Percentiles rank a stretch among this genome's conserved stretches.
phyloP scores from a whole-genome alignment of 805 yeast species.

The Barnettozyma sp. region DNA sequence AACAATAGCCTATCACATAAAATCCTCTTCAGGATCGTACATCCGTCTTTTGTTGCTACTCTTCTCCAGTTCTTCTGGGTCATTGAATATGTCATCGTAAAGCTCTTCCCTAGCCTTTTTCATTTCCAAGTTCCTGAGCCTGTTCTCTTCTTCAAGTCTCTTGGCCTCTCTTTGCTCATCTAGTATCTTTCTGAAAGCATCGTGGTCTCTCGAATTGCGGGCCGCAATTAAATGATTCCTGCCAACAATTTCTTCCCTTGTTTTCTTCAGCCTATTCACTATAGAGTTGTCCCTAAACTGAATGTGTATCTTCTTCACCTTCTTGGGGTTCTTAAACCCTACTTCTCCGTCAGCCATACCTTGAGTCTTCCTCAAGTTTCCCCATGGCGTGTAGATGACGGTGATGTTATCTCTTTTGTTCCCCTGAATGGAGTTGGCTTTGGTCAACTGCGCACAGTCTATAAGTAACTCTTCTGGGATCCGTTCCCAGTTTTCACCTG shows the following conservation, averaged over 20 bases:
- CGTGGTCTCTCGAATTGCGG: constrained; percentile 34
- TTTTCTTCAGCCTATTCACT: constrained; percentile 56
- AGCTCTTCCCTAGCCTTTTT: constrained; percentile 34
- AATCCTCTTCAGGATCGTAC: constrained; percentile 54
- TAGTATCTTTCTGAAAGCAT: constrained; percentile 19
- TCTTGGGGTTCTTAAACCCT: constrained; percentile 53
- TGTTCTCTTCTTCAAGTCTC: constrained; percentile 29
- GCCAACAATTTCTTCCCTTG: constrained; percentile 46
- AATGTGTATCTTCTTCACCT: constrained; percentile 46
- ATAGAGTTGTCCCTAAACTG: constrained; percentile 51
- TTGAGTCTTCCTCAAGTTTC: constrained; percentile 57
- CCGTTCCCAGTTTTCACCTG: constrained; percentile 38
- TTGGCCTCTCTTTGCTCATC: constrained; percentile 22
- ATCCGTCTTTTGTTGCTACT: constrained; percentile 40
- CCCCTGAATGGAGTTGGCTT: constrained; percentile 71
- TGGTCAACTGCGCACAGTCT: constrained; percentile 65
- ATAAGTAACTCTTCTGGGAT: constrained; percentile 46
- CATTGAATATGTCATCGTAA: constrained; percentile 40
- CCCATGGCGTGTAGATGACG: constrained; percentile 68
- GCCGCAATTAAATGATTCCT: constrained; percentile 28
- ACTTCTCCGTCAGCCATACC: constrained; percentile 79
- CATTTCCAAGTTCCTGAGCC: constrained; percentile 33
- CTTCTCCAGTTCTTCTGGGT: constrained; percentile 38
- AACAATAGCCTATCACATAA: constrained; percentile 30
- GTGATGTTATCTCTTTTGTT: constrained; percentile 62